Conservation (phyloP, 495 filamentous ascomycete genomes). For the Tuber magnatum region DNA sequence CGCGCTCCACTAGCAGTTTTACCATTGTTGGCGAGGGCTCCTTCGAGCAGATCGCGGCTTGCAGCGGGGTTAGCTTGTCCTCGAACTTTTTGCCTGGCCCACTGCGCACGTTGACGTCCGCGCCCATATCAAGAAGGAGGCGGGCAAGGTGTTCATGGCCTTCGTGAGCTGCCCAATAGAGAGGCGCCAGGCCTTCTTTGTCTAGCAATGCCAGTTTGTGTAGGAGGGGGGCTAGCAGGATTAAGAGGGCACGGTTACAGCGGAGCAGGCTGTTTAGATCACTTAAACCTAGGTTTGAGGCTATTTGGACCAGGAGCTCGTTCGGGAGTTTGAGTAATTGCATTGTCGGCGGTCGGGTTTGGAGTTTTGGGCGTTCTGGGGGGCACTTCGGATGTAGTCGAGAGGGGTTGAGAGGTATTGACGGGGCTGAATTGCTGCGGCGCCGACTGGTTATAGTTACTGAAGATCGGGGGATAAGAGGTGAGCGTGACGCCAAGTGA, state of each 20-base stretch:
- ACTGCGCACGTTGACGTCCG: background rate
- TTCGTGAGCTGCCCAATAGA: background rate
- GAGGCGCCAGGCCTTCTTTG: background rate
- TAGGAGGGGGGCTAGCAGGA: constrained; percentile 1
- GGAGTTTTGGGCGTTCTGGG: background rate
- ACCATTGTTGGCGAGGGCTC: background rate
- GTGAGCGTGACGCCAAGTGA: background rate
- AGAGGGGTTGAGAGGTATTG: background rate
- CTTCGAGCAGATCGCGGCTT: background rate
- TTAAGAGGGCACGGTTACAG: constrained; percentile 4
- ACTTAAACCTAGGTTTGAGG: background rate
- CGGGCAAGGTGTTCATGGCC: constrained; percentile 4
- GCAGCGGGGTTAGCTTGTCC: constrained; percentile 3
- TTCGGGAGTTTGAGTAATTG: constrained; percentile 8
- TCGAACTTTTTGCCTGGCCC: background rate
- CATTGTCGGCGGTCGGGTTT: background rate
- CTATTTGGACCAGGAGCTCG: constrained; percentile 12
- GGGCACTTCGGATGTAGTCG: background rate
- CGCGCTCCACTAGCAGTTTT: constrained; percentile 2
- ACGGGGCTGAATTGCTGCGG: background rate
- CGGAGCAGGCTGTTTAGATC: constrained; percentile 8
- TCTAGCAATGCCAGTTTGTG: constrained; percentile 10
- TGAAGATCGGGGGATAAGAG: background rate
- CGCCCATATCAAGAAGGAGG: constrained; percentile 9
- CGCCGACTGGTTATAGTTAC: background rate